Evolutionary conservation across 345 rosid genomes (phyloP).

Genomic region (Brassica rapa): DNA sequence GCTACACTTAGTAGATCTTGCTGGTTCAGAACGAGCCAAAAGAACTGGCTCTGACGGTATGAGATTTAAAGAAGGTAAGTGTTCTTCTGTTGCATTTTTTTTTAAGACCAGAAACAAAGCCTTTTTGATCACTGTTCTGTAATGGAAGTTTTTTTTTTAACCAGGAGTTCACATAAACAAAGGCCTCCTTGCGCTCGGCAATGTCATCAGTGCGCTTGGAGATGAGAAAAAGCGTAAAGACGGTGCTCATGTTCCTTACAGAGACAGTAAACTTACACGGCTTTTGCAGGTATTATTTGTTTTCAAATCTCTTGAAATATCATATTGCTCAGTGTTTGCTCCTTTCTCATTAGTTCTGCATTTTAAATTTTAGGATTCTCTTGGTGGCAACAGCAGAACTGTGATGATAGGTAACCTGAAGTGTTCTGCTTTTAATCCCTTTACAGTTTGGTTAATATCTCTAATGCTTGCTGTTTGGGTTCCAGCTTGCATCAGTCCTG

Average conservation of each 20-base stretch:
- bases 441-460: neutral
- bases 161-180: slow-evolving; percentile 95
- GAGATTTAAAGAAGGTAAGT: slow-evolving; percentile 95
- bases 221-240: slow-evolving; percentile 98
- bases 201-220: slow-evolving; percentile 97
- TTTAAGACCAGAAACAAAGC: neutral
- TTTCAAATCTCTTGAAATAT: slow-evolving; percentile 2
- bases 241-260: slow-evolving; percentile 88
- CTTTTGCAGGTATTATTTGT: slow-evolving; percentile 76
- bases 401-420: slow-evolving; percentile 93
- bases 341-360: neutral
- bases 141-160: slow-evolving; percentile 11
- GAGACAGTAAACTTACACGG: slow-evolving; percentile 98
- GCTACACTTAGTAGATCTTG: slow-evolving; percentile 97
- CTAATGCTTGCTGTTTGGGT: slow-evolving; percentile 5
- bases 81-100: neutral
- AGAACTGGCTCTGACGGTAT: slow-evolving; percentile 97
- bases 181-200: slow-evolving; percentile 99
- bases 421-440: neutral
- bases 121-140: slow-evolving; percentile 20
- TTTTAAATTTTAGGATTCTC: slow-evolving; percentile 69
- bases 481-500: slow-evolving; percentile 98
- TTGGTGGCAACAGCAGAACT: slow-evolving; percentile 99
- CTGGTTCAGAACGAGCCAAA: slow-evolving; percentile 98
- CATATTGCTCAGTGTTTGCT: neutral